Evolutionary conservation across 2,329 filamentous ascomycete species (phyloP).

Genomic region (Colletotrichum australisinense): DNA sequence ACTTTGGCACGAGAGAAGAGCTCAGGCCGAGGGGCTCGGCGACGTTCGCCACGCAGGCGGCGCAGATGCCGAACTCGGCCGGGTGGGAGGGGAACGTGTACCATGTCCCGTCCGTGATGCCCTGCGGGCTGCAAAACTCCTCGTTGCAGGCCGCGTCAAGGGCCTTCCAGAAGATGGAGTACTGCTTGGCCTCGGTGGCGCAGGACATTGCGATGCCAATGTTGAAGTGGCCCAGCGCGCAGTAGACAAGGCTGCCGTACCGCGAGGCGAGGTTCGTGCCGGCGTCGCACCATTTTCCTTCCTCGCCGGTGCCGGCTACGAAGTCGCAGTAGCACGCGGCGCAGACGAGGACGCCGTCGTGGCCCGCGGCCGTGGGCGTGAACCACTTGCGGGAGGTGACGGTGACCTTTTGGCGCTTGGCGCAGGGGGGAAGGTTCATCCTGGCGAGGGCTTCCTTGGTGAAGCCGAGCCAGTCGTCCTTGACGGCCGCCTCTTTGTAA

Average conservation of each 20-base stretch:
- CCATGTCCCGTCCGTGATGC: slow-evolving; percentile 46
- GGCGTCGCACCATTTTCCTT: slow-evolving; percentile 39
- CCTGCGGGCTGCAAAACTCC: slow-evolving; percentile 44
- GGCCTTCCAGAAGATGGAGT: slow-evolving; percentile 47
- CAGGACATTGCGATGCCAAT: slow-evolving; percentile 44
- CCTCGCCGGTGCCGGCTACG: slow-evolving; percentile 45
- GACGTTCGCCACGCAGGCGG: slow-evolving; percentile 47
- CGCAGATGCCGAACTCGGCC: slow-evolving; percentile 48
- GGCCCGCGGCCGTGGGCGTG: slow-evolving; percentile 39
- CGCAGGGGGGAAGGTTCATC: slow-evolving; percentile 43
- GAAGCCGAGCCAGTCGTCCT: slow-evolving; percentile 48
- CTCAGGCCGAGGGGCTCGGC: slow-evolving; percentile 45
- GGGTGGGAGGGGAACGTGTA: slow-evolving; percentile 48
- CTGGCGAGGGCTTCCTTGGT: slow-evolving; percentile 43
- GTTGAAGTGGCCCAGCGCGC: slow-evolving; percentile 45
- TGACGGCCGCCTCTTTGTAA: slow-evolving; percentile 38
- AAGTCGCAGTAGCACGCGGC: slow-evolving; percentile 51
- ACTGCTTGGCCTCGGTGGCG: slow-evolving; percentile 44
- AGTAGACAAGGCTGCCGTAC: slow-evolving; percentile 38
- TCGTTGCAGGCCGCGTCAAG: slow-evolving; percentile 41
- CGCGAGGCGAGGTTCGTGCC: slow-evolving; percentile 28
- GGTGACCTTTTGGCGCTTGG: slow-evolving; percentile 35
- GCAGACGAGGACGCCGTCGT: slow-evolving; percentile 45
- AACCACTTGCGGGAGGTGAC: slow-evolving; percentile 47
- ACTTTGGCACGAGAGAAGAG: slow-evolving; percentile 44